Evolutionary conservation across 306 rosid species (phyloP).

Genomic region (Ormosia emarginata): DNA sequence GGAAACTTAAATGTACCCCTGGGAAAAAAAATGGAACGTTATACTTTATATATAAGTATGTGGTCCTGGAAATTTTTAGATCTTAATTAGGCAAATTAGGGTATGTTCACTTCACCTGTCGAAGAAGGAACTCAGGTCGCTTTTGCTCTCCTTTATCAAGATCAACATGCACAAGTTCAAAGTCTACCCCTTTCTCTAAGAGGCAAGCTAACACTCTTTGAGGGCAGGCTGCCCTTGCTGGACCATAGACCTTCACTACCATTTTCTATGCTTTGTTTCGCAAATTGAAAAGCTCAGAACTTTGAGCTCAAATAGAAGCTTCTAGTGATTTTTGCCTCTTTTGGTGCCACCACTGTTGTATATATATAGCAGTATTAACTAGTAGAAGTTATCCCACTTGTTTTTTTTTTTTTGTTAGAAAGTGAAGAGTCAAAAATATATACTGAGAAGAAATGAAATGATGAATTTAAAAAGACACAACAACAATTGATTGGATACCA

Average conservation of each 20-base stretch:
- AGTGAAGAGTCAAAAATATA: no score
- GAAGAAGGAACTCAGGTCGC: conserved; percentile 46
- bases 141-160: conserved; percentile 58
- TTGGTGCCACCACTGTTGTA: not conserved
- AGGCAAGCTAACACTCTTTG: conserved; percentile 72
- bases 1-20: no score
- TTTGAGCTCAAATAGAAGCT: not conserved
- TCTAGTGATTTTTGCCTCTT: not conserved
- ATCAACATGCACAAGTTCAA: conserved; percentile 47
- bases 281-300: not conserved
- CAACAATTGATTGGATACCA: no score
- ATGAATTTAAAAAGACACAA: no score
- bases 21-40: no score
- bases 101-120: conserved; percentile 38
- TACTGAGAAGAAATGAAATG: no score
- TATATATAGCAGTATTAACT: not conserved
- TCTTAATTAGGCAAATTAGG: not conserved
- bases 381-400: not conserved
- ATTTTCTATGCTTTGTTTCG: conserved; percentile 22
- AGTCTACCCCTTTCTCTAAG: conserved; percentile 62
- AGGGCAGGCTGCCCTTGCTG: conserved; percentile 43
- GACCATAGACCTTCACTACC: conserved; percentile 62
- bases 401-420: no score
- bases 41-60: no score
- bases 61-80: not conserved